Base-by-base conservation (phyloP, 1,284 basidiomycete species). In the Melampsora medusae region DNA sequence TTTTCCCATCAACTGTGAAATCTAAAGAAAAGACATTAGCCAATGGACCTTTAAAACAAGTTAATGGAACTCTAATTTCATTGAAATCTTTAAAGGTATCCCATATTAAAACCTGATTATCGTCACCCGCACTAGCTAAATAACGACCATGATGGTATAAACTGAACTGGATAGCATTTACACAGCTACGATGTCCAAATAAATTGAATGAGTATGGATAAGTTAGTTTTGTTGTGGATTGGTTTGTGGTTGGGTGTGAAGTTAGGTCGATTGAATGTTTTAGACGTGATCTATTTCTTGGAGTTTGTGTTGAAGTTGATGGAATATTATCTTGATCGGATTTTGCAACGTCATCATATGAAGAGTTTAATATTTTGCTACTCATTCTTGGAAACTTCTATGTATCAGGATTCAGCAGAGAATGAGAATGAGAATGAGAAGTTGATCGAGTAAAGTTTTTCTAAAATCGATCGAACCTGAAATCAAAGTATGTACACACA, bases 11-110 rank as follows among this genome's bases (percentile, higher is more conserved):
- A 35, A 49, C 25, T 17, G 70, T 53, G 46, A 73, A 73, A 35
- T 65, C 60, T 31, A 73, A 48, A 10, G 70, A 73, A 64, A 73
- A 73, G 61, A 73, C 25, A 53, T 73, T 65, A 22, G 70, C 70
- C 6, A 38, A 38, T n/a, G 62, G 49, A 19, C 61, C 70, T 65
- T 73, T 53, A 46, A 48, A 73, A 19, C 62, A 38, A 4, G 46
- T 46, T 25, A 65, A 16, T n/a, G 70, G 70, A 10, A 46, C 0
- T 59, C 12, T 9, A 48, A 71, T 71, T 61, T 71, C 10, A 42
- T 42, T 42, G 14, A 73, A 38, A 28, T 73, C 62, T n/a, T n/a
- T 7, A 61, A 65, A 73, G 31, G 53, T 12, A 38, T 73, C 70
- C 70, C 70, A 73, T 35, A 73, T 60, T 31, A 73, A 53, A 38